A percentile compares a stretch with the other conserved stretches of the same genome.
Conservation (phyloP, 208 protist species). For the Herpetomonas tarakana region DNA sequence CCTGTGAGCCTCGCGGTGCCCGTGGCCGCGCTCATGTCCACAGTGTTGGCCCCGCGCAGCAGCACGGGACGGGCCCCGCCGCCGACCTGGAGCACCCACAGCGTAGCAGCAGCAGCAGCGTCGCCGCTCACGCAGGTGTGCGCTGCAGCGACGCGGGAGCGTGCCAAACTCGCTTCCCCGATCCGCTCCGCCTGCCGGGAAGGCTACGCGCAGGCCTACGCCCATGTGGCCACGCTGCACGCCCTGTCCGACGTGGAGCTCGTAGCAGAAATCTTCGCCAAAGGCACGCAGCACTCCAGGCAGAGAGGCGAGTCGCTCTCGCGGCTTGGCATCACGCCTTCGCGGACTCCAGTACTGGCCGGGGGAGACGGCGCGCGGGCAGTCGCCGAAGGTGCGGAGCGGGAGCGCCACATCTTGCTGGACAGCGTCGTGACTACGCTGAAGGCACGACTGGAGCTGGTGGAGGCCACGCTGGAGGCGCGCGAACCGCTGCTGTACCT, state of each 20-base stretch:
- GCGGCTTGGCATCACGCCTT: background rate
- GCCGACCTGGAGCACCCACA: no score
- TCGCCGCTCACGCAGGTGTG: conserved; percentile 8
- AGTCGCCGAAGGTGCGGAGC: background rate
- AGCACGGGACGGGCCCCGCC: no score
- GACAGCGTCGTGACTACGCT: conserved; percentile 26
- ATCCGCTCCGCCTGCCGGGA: conserved; percentile 60
- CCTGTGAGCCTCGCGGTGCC: conserved; percentile 42
- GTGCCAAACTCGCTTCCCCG: conserved; percentile 45
- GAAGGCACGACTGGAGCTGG: conserved; percentile 29
- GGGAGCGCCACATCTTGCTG: background rate
- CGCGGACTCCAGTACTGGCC: background rate
- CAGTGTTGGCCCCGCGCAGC: background rate
- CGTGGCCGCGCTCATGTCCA: conserved; percentile 7
- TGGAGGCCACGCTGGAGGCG: conserved; percentile 57
- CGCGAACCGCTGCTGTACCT: conserved; percentile 82
- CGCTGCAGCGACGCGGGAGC: conserved; percentile 23
- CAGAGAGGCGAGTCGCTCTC: background rate
- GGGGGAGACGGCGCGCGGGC: no score
- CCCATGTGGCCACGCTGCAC: conserved; percentile 65
- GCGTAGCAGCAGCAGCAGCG: background rate
- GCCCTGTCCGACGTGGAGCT: conserved; percentile 74
- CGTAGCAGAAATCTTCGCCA: conserved; percentile 32
- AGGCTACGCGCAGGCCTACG: conserved; percentile 70
- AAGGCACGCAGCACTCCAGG: background rate